Conservation (phyloP, 2,329 filamentous ascomycete species). For the Fusarium succisae region DNA sequence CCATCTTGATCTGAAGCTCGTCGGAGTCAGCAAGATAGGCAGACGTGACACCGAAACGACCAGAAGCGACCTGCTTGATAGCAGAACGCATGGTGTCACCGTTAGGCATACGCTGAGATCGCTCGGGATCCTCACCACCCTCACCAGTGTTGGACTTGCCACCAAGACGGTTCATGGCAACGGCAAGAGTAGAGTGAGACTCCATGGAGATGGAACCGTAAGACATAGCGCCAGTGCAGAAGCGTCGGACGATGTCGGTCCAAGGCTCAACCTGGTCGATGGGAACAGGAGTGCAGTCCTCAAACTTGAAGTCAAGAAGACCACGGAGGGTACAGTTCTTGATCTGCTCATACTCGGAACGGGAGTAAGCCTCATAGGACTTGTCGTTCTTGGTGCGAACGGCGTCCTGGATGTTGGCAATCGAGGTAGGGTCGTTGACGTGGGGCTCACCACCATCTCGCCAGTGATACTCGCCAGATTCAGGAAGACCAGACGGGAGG, state of each 20-base stretch:
- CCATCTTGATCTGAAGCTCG: slow-evolving; percentile 99
- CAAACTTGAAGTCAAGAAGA: slow-evolving; percentile 95
- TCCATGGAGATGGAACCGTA: slow-evolving; percentile 99
- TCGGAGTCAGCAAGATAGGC: slow-evolving; percentile 95
- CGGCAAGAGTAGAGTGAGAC: slow-evolving; percentile 92
- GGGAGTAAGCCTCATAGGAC: slow-evolving; percentile 96
- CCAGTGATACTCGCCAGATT: slow-evolving; percentile 98
- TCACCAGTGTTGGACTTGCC: slow-evolving; percentile 98
- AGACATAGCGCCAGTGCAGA: slow-evolving; percentile 98
- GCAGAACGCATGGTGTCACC: slow-evolving; percentile 97
- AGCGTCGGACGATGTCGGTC: slow-evolving; percentile 96
- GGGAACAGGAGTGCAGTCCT: slow-evolving; percentile 82
- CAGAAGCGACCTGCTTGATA: slow-evolving; percentile 97
- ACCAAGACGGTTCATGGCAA: slow-evolving; percentile 96
- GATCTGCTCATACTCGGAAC: slow-evolving; percentile 93
- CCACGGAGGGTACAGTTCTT: slow-evolving; percentile 95
- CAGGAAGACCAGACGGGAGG: slow-evolving; percentile 80
- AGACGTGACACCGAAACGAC: slow-evolving; percentile 94
- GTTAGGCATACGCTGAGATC: slow-evolving; percentile 85
- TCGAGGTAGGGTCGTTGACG: slow-evolving; percentile 92
- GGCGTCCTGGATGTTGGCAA: slow-evolving; percentile 96
- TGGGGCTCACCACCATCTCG: slow-evolving; percentile 95
- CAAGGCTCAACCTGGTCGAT: slow-evolving; percentile 98
- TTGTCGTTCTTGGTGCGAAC: slow-evolving; percentile 98
- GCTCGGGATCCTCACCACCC: slow-evolving; percentile 94